Conservation (phyloP, 306 rosid genomes). For the Acacia melanoxylon region DNA sequence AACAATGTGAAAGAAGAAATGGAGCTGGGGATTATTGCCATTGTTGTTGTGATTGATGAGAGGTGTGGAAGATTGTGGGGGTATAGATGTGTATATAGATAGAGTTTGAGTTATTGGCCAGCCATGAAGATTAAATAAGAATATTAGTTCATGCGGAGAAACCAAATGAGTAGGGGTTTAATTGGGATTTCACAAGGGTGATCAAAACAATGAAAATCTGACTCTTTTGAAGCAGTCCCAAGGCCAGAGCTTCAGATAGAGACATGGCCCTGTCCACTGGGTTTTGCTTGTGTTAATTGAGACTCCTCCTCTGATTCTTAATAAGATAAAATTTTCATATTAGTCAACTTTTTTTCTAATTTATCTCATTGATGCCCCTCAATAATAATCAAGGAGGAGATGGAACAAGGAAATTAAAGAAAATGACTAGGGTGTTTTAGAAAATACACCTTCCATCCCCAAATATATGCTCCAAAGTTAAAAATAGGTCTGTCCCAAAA, state of each 20-base stretch:
- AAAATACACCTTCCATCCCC: no score
- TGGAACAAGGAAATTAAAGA: no score
- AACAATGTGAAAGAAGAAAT: neutral
- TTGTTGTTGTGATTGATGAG: neutral
- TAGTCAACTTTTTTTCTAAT: no score
- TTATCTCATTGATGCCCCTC: no score
- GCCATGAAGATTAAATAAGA: neutral
- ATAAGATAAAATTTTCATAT: no score
- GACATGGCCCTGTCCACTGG: neutral
- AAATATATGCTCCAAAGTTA: no score
- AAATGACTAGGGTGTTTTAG: no score
- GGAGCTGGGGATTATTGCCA: neutral
- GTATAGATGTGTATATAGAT: neutral
- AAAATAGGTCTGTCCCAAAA: no score
- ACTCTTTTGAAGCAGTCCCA: neutral
- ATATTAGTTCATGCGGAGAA: neutral
- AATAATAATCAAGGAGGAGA: no score
- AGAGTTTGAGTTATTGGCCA: neutral
- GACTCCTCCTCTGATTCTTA: neutral
- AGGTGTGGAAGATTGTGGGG: neutral
- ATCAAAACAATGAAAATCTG: neutral
- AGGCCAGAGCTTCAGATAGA: neutral
- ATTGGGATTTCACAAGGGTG: neutral
- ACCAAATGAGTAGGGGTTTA: neutral
- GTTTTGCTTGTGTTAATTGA: neutral